Evolutionary conservation across 768 basidiomycete species (phyloP).

Genomic region (Mycena crocata): DNA sequence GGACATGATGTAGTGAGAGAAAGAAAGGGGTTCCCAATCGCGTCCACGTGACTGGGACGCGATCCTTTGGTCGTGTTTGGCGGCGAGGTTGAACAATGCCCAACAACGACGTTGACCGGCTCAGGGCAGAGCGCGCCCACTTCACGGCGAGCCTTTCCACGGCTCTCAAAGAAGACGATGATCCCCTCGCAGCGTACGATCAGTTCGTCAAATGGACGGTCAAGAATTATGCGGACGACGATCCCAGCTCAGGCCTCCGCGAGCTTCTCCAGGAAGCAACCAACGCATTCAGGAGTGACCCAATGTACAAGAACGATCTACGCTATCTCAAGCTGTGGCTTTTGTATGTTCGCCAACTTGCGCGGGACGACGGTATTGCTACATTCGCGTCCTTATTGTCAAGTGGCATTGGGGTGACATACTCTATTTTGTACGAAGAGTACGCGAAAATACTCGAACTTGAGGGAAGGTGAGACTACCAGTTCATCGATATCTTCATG

Average conservation of each 20-base stretch:
- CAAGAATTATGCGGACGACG: conserved; percentile 79
- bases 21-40: not conserved
- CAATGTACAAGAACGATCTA: conserved; percentile 87
- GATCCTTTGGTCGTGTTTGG: conserved; percentile 16
- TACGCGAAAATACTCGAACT: conserved; percentile 86
- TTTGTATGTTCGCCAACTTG: conserved; percentile 84
- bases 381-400: conserved; percentile 81
- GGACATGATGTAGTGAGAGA: not conserved
- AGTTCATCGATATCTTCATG: conserved; percentile 2
- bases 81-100: conserved; percentile 28
- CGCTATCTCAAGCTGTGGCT: conserved; percentile 95
- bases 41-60: conserved; percentile 18
- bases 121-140: conserved; percentile 30
- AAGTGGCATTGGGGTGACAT: conserved; percentile 80
- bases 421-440: conserved; percentile 90
- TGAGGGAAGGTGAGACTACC: conserved; percentile 73
- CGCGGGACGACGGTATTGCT: conserved; percentile 73
- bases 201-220: conserved; percentile 92
- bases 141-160: conserved; percentile 57
- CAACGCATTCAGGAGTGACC: conserved; percentile 82
- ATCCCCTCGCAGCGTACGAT: conserved; percentile 87
- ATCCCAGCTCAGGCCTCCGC: conserved; percentile 77
- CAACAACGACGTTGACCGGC: conserved; percentile 19
- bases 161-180: conserved; percentile 79
- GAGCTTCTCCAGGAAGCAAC: conserved; percentile 90